phyloP scores from a whole-genome alignment of 768 basidiomycete genomes.

The Brasilioporus rufonigricans region DNA sequence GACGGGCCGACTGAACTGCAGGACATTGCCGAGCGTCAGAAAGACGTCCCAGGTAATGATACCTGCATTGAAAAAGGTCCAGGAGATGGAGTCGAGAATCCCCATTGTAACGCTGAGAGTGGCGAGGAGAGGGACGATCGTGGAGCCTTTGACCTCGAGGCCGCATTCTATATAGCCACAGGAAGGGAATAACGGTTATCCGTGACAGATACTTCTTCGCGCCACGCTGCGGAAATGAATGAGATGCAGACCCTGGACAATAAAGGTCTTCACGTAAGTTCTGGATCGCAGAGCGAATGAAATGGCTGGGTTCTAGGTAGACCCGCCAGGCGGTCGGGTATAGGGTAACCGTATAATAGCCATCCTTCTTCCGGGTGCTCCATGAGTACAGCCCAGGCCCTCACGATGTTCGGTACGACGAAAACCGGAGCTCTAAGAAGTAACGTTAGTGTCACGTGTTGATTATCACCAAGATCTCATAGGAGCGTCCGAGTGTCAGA shows the following conservation, averaged over 20 bases:
- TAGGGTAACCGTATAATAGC: too few relatives aligned
- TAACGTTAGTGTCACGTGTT: neutral
- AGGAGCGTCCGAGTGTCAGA: too few relatives aligned
- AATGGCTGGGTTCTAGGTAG: neutral
- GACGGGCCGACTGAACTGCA: constrained; percentile 23
- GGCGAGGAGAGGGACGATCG: neutral
- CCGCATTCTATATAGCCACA: constrained; percentile 3
- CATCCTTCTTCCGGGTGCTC: too few relatives aligned
- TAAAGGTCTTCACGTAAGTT: neutral
- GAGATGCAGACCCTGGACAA: neutral
- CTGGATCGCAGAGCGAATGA: neutral
- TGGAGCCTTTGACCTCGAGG: neutral
- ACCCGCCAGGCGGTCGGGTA: neutral
- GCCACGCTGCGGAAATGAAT: neutral
- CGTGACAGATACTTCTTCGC: neutral
- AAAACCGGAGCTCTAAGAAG: neutral
- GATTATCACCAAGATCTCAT: too few relatives aligned
- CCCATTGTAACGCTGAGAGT: constrained; percentile 10
- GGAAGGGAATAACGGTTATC: neutral
- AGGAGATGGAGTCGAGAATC: constrained; percentile 8
- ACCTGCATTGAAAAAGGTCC: constrained; percentile 3
- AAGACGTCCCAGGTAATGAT: constrained; percentile 21
- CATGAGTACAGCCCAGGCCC: too few relatives aligned
- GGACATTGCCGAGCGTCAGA: constrained; percentile 19
- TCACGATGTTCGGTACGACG: neutral